These are phyloP conservation scores for Mollisia scopiformis DNA, from an alignment of 2,329 filamentous ascomycete species.

Conservation along the genomic window DNA sequence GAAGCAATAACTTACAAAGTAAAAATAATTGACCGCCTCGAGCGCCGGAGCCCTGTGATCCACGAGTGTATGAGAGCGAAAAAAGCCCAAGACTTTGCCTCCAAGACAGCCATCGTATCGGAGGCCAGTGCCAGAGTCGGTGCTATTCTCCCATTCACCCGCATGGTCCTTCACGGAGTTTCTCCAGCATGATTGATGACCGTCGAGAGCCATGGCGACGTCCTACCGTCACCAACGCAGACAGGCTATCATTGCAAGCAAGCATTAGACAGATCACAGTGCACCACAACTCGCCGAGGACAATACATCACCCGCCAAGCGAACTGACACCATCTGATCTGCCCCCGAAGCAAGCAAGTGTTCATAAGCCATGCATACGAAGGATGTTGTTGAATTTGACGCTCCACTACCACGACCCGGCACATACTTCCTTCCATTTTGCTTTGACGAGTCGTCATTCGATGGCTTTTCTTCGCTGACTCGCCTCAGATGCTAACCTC, in stretches of 20 bases:
- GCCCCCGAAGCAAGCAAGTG: not conserved
- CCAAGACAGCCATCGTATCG: constrained; percentile 15
- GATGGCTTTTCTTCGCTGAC: constrained; percentile 12
- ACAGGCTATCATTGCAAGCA: not conserved
- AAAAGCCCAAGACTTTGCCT: constrained; percentile 1
- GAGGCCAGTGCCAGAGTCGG: constrained; percentile 2
- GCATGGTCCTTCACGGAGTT: not conserved
- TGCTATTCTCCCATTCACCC: constrained; percentile 16
- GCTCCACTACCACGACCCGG: not conserved
- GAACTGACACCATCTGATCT: constrained; percentile 8
- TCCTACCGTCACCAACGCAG: not conserved
- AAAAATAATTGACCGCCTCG: not conserved
- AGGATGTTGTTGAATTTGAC: not conserved
- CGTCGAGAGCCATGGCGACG: constrained; percentile 2
- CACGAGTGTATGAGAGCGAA: not conserved
- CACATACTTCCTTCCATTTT: constrained; percentile 2
- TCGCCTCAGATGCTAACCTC: constrained; percentile 7
- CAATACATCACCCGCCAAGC: not conserved
- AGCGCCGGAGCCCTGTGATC: not conserved
- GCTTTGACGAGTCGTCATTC: constrained; percentile 12
- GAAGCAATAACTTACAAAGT: not conserved
- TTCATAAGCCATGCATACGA: constrained; percentile 12
- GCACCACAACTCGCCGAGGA: constrained; percentile 1
- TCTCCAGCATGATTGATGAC: not conserved
- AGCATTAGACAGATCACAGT: not conserved